phyloP scores from a whole-genome alignment of 805 yeast species.

The Kodamaea fukazawae region DNA sequence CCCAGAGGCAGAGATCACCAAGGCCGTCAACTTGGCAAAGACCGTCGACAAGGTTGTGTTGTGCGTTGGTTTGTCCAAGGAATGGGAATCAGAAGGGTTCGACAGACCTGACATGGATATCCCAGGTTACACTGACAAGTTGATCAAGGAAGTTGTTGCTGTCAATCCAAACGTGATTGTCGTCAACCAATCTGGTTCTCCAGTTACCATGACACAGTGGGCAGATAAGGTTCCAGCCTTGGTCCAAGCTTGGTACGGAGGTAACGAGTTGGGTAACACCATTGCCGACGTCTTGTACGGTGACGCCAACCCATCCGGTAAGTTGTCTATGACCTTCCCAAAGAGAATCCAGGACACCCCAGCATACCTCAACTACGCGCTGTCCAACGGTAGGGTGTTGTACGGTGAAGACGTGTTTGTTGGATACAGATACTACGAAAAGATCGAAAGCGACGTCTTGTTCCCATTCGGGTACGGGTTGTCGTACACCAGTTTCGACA shows the following conservation, averaged over 20 bases:
- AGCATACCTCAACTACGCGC: conserved; percentile 49
- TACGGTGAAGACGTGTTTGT: conserved; percentile 67
- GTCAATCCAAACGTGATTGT: conserved; percentile 52
- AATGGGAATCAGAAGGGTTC: conserved; percentile 60
- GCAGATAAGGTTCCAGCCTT: conserved; percentile 36
- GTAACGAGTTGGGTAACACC: conserved; percentile 57
- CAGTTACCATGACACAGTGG: conserved; percentile 56
- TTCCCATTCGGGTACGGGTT: conserved; percentile 65
- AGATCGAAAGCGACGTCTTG: conserved; percentile 43
- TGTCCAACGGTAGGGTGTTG: conserved; percentile 51
- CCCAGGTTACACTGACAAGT: conserved; percentile 46
- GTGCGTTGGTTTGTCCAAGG: conserved; percentile 49
- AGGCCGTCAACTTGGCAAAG: conserved; percentile 52
- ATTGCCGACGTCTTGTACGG: conserved; percentile 61
- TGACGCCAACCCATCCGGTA: conserved; percentile 59
- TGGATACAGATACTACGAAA: conserved; percentile 62
- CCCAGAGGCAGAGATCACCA: conserved; percentile 21
- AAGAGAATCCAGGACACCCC: conserved; percentile 52
- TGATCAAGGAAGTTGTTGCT: conserved; percentile 42
- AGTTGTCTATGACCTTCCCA: conserved; percentile 56
- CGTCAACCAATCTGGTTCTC: conserved; percentile 60
- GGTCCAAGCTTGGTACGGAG: conserved; percentile 58
- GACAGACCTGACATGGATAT: conserved; percentile 51
- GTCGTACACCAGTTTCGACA: conserved; percentile 52
- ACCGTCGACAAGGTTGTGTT: conserved; percentile 52